Conservation (phyloP, 1,284 basidiomycete genomes). For the Cryptococcus sp. region DNA sequence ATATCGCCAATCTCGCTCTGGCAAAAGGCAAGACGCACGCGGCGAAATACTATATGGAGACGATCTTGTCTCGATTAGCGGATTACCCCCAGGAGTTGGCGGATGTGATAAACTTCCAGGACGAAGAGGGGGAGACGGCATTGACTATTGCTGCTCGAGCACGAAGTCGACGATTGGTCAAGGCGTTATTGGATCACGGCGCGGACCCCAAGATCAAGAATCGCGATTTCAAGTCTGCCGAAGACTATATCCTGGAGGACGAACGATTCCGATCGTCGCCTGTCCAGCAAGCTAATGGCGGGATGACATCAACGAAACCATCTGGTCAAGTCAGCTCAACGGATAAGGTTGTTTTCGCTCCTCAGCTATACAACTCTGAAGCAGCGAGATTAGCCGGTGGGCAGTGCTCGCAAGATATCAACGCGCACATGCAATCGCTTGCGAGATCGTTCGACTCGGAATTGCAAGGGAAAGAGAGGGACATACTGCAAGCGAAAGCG, state of each 20-base stretch:
- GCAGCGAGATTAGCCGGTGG: slow-evolving; percentile 86
- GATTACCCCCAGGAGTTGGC: slow-evolving; percentile 96
- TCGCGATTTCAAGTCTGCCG: slow-evolving; percentile 92
- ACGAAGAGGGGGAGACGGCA: slow-evolving; percentile 98
- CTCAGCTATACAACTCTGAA: slow-evolving; percentile 78
- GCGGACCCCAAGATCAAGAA: slow-evolving; percentile 96
- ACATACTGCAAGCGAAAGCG: slow-evolving; percentile 85
- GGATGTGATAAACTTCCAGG: slow-evolving; percentile 99
- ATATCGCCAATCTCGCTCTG: slow-evolving; percentile 98
- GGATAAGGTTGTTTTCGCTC: slow-evolving; percentile 18
- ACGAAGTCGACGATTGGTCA: slow-evolving; percentile 93
- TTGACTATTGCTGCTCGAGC: slow-evolving; percentile 96
- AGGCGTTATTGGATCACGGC: slow-evolving; percentile 92
- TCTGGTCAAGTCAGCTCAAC: not conserved
- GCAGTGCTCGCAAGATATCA: slow-evolving; percentile 78
- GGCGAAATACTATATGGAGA: slow-evolving; percentile 98
- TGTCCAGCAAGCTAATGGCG: slow-evolving; percentile 49
- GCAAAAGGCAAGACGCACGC: slow-evolving; percentile 97
- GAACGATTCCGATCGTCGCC: slow-evolving; percentile 94
- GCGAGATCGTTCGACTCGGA: slow-evolving; percentile 94
- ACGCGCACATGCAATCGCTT: slow-evolving; percentile 82
- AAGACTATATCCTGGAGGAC: slow-evolving; percentile 99
- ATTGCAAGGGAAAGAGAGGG: slow-evolving; percentile 85
- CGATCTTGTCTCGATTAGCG: slow-evolving; percentile 81
- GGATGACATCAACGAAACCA: slow-evolving; percentile 10